A percentile compares a stretch with the other conserved stretches of the same genome.
Evolutionary conservation across 768 basidiomycete species (phyloP).

Genomic region (Macrolepiota albuminosa): DNA sequence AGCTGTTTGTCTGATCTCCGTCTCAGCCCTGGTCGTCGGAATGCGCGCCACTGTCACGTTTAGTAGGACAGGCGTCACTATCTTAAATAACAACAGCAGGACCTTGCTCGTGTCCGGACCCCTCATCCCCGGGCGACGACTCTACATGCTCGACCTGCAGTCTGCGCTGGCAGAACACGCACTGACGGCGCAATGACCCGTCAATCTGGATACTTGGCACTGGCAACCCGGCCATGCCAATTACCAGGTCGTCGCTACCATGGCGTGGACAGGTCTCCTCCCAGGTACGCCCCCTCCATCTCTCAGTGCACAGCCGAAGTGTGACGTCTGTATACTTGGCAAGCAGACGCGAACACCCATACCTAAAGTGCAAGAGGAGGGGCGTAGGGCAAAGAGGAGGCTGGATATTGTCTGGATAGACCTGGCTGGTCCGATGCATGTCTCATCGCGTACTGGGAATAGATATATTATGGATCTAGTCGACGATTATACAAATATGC

Average conservation of each 20-base stretch:
- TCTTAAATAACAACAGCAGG: too few relatives aligned
- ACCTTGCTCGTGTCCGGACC: too few relatives aligned
- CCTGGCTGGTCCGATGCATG: too few relatives aligned
- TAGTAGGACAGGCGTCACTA: too few relatives aligned
- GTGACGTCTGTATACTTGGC: background rate
- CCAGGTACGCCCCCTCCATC: background rate
- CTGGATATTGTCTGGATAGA: background rate
- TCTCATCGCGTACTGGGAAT: too few relatives aligned
- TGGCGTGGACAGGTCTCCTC: background rate
- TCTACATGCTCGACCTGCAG: too few relatives aligned
- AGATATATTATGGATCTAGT: too few relatives aligned
- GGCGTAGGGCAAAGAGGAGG: background rate
- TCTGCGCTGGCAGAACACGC: too few relatives aligned
- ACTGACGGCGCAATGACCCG: background rate
- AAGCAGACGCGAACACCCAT: background rate
- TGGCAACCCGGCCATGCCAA: background rate
- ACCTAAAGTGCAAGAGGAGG: background rate
- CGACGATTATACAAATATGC: too few relatives aligned
- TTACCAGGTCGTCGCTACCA: background rate
- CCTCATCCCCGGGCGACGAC: too few relatives aligned
- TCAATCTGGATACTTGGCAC: background rate
- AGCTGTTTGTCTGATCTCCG: background rate
- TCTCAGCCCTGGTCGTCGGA: background rate
- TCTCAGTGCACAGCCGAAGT: background rate
- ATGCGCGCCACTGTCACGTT: too few relatives aligned